A percentile compares a stretch with the other conserved stretches of the same genome.
phyloP scores from a whole-genome alignment of 2,329 filamentous ascomycete genomes.

The Diatrype stigma region DNA sequence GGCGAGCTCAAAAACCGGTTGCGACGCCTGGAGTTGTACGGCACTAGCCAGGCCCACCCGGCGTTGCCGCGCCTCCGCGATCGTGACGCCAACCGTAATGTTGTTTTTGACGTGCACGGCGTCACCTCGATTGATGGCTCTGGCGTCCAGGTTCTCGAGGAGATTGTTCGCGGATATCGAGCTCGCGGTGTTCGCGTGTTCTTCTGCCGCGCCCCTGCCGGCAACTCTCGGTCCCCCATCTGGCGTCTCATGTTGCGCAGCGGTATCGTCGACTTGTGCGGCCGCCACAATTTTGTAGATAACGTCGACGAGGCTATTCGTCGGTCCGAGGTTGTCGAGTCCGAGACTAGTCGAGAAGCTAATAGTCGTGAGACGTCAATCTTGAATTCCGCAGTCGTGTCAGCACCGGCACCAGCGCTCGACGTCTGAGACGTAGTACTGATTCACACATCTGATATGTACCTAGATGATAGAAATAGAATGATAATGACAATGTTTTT shows the following conservation, averaged over 20 bases:
- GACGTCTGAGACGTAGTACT: no score
- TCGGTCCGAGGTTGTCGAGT: constrained; percentile 67
- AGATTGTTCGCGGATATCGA: constrained; percentile 82
- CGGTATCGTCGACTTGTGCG: constrained; percentile 82
- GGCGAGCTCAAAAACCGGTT: constrained; percentile 84
- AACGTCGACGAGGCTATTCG: constrained; percentile 82
- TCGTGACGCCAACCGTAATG: constrained; percentile 79
- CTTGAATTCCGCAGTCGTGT: no score
- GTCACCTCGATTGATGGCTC: constrained; percentile 92
- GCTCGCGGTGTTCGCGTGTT: constrained; percentile 72
- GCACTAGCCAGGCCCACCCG: constrained; percentile 79
- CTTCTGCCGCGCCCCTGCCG: constrained; percentile 56
- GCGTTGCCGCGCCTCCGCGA: constrained; percentile 75
- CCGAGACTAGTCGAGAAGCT: constrained; percentile 13
- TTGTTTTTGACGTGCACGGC: constrained; percentile 98
- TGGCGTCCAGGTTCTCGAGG: constrained; percentile 82
- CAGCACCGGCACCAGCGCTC: no score
- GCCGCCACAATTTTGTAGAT: constrained; percentile 70
- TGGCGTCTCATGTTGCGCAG: constrained; percentile 71
- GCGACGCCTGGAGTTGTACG: constrained; percentile 81
- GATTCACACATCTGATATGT: no score
- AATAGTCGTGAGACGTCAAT: no score
- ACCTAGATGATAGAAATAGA: no score
- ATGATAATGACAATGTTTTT: no score
- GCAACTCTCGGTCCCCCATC: constrained; percentile 46